These are phyloP conservation scores for Trypethelium eluteriae DNA, from an alignment of 495 filamentous ascomycete species.

Conservation along the genomic window DNA sequence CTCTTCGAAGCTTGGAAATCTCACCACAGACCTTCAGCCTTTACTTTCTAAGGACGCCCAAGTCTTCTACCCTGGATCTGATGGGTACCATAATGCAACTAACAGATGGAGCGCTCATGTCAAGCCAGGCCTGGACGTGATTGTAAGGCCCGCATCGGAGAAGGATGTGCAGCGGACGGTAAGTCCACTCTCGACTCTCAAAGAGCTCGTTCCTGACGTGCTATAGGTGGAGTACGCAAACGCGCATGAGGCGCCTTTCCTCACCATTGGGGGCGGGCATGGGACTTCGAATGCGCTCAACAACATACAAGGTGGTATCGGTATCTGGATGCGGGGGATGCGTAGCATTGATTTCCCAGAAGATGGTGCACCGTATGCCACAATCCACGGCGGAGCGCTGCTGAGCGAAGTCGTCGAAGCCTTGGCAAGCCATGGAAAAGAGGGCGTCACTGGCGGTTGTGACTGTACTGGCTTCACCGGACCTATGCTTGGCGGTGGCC, in stretches of 20 bases:
- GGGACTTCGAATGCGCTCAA: not conserved
- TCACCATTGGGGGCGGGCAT: constrained; percentile 1
- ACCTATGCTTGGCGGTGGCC: constrained; percentile 38
- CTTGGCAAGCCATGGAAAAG: not conserved
- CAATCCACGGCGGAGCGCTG: not conserved
- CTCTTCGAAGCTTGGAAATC: not conserved
- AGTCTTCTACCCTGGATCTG: not conserved
- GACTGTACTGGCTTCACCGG: constrained; percentile 18
- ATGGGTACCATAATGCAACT: not conserved
- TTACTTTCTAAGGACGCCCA: not conserved
- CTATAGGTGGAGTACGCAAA: not conserved
- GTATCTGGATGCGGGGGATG: constrained; percentile 5
- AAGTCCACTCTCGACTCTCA: not conserved
- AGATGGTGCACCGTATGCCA: not conserved
- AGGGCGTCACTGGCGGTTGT: not conserved
- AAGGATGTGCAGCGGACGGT: not conserved
- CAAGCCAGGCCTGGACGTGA: not conserved
- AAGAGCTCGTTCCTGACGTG: not conserved
- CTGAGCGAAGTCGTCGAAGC: not conserved
- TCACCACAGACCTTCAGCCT: not conserved
- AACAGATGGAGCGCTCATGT: not conserved
- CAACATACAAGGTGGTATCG: constrained; percentile 2
- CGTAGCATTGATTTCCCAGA: not conserved
- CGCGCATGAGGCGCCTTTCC: not conserved
- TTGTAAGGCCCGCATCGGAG: not conserved